phyloP scores from a whole-genome alignment of 2,329 filamentous ascomycete genomes.

The Aspergillus sp. region DNA sequence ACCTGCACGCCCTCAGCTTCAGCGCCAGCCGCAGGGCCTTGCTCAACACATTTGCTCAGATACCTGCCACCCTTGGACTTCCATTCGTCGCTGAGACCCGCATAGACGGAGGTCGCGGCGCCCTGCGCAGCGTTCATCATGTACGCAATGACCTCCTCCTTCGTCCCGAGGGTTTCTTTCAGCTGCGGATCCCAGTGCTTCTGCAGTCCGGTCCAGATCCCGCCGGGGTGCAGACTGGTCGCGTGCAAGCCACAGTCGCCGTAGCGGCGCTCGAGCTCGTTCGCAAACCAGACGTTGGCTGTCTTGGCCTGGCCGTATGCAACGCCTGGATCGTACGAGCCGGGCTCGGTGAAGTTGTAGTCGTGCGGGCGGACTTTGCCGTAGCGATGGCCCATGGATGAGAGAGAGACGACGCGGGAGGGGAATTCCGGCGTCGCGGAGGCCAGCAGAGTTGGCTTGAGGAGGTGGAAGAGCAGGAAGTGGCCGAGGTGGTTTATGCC shows the following conservation, averaged over 20 bases:
- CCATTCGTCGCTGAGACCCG: slow-evolving; percentile 16
- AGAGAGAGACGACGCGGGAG: slow-evolving; percentile 41
- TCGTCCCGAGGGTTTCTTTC: neutral
- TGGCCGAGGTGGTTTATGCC: slow-evolving; percentile 45
- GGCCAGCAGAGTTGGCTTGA: slow-evolving; percentile 25
- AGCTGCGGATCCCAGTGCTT: slow-evolving; percentile 4
- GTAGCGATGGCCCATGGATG: slow-evolving; percentile 36
- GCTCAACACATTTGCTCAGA: slow-evolving; percentile 6
- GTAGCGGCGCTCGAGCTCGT: slow-evolving; percentile 43
- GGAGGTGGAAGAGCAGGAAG: slow-evolving; percentile 45
- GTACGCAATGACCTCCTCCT: neutral
- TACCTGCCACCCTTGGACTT: slow-evolving; percentile 19
- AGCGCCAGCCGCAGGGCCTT: neutral
- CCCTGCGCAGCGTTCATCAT: slow-evolving; percentile 14
- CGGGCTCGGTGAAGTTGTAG: slow-evolving; percentile 32
- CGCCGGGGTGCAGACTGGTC: slow-evolving; percentile 39
- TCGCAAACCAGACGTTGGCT: slow-evolving; percentile 44
- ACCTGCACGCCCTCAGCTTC: slow-evolving; percentile 5
- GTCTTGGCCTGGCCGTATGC: slow-evolving; percentile 44
- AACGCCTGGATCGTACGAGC: slow-evolving; percentile 23
- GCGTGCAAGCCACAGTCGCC: slow-evolving; percentile 37
- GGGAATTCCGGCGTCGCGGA: slow-evolving; percentile 26
- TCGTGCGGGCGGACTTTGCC: slow-evolving; percentile 21
- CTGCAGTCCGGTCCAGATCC: slow-evolving; percentile 3
- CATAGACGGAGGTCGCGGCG: slow-evolving; percentile 20